Evolutionary conservation across 2,329 filamentous ascomycete genomes (phyloP), one percentile per base, ranked within the genome.

Genomic region (Diaporthe sp.): DNA sequence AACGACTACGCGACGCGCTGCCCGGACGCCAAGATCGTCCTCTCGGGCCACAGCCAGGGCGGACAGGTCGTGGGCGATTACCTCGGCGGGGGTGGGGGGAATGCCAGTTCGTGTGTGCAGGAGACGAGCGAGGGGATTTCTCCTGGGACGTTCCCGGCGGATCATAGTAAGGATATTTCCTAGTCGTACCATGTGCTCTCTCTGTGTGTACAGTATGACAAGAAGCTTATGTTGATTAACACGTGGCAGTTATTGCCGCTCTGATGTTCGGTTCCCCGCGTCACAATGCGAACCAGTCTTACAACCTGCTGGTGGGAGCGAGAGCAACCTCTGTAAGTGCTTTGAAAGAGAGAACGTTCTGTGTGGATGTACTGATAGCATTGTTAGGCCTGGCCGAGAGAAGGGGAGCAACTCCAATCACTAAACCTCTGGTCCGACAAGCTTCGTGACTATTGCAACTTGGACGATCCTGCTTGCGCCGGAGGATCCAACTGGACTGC

Each of bases 381-480:
- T n/a, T 7, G 2, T 15, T 42, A 74, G 73, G 74, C 81, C 52
- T 80, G 79, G 73, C 82, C 82, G 12, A 82, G 83, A 10, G 77
- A 79, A 1, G 78, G 77, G 10, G 78, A 74, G 7, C 80, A 81
- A 66, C 78, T 82, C 1, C 74, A 77, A 30, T 79, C 79, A 35
- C 76, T 84, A 47, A 77, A 76, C 64, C 78, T 78, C 54, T 83
- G 80, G 45, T 71, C 77, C 19, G 67, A 74, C 33, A 73, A 79
- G 5, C 75, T 82, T 13, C 82, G 80, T 54, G 80, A 80, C n/a
- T 85, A 84, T 78, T 85, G 84, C 74, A 79, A 80, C 38, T 74
- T 76, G 8, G 81, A 81, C 15, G 85, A 86, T 70, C 83, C 84
- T 1, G 81, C 84, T 73, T 86, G 85, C 76, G 84, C 84, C 17